Base-by-base conservation (phyloP, 495 filamentous ascomycete genomes). In the Penicillium bialowiezense region DNA sequence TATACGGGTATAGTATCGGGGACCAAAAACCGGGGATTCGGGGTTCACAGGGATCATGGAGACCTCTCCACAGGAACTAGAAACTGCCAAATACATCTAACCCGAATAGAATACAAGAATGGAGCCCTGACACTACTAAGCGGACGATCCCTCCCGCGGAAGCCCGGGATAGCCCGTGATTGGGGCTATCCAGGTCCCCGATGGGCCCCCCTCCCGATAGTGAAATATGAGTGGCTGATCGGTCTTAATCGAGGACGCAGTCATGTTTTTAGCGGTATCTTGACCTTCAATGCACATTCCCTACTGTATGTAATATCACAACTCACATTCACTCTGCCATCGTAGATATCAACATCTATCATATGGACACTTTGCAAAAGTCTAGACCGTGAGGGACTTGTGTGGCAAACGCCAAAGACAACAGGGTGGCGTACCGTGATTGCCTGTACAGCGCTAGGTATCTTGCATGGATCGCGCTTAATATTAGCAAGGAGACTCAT, bases 81-180 rank as follows among this genome's bases (percentile, higher is more conserved):
- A 23, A 40, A 44, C 29, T 42, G 28, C 12, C 31, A 20, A 7
- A 33, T 14, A 10, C 18, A 24, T 36, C 23, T 3, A 8, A 26
- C 8, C 23, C 23, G 3, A 37, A 42, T 32, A 13, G 12, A 28
- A 23, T 41, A 40, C 42, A 15, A 33, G 31, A 17, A 41, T 28
- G 39, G 50, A 33, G 24, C 34, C 21, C 21, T 38, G 48, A 37
- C 26, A 37, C 4, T 44, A 33, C 23, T 26, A 43, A 33, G 32
- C 43, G 38, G 48, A 37, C 52, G 53, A 51, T 56, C 48, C 45
- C 15, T 50, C 41, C 26, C 49, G 50, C 58, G 49, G 49, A 48
- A 50, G 43, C 34, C 52, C 44, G 51, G 58, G 55, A 45, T 20
- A 52, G 47, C 41, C 58, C 51, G 48, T 55, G 41, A 43, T 40